Evolutionary conservation across 176 grass and related monocot species (phyloP).

Genomic region (Avena sativa): DNA sequence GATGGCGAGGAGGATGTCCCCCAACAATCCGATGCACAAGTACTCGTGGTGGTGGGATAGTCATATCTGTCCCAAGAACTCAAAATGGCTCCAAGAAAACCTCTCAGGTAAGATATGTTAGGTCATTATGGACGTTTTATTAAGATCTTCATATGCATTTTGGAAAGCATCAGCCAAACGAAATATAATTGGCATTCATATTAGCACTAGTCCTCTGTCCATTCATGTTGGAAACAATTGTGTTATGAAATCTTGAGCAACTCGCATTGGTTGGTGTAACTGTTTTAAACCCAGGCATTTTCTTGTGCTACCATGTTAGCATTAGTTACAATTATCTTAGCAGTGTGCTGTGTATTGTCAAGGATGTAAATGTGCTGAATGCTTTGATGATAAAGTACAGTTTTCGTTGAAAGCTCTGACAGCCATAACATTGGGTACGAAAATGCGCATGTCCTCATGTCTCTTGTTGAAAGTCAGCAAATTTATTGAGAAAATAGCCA

Average conservation of each 20-base stretch:
- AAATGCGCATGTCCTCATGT: background rate
- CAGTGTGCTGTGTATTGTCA: background rate
- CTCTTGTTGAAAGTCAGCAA: slow-evolving; percentile 25
- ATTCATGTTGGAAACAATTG: background rate
- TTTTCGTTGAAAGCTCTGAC: background rate
- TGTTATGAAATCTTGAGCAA: background rate
- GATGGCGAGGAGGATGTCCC: slow-evolving; percentile 66
- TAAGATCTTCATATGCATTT: background rate
- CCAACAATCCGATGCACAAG: slow-evolving; percentile 66
- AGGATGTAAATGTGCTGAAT: background rate
- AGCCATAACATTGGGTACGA: slow-evolving; percentile 9
- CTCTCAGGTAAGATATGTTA: slow-evolving; percentile 62
- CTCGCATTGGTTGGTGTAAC: background rate
- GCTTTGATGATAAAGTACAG: slow-evolving; percentile 21
- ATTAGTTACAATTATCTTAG: slow-evolving; percentile 18
- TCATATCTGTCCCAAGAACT: slow-evolving; percentile 89
- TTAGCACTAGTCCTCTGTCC: background rate
- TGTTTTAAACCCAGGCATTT: background rate
- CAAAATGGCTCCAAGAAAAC: slow-evolving; percentile 97
- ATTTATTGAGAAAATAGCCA: slow-evolving; percentile 39
- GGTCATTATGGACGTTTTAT: background rate
- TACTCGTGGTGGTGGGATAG: slow-evolving; percentile 99
- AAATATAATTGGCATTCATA: background rate
- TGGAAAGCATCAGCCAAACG: background rate
- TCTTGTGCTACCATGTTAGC: slow-evolving; percentile 1